Evolutionary conservation across 2,329 filamentous ascomycete genomes (phyloP), one percentile per base, ranked within the genome.

Genomic region (Arthrobotrys sinensis): DNA sequence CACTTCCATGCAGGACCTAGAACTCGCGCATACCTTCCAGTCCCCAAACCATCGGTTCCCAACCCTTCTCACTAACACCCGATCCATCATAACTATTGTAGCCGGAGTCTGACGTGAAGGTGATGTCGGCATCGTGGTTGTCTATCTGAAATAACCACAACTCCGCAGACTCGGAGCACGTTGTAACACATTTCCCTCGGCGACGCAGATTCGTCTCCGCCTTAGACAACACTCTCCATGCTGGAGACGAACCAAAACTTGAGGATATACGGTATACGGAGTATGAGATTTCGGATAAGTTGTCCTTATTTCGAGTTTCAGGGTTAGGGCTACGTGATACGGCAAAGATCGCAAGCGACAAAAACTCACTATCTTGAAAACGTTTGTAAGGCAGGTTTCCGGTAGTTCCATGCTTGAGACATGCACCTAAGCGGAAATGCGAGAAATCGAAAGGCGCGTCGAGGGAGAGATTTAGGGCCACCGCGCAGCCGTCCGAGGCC

Each of bases 281-380:
- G 40, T 79, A 79, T 45, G 75, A 57, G 16, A 79, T 73, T 67
- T 79, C 67, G 45, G 75, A 72, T 68, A 79, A 65, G 62, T 79
- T 79, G 67, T 79, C 75, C 75, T 77, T 50, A 57, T 72, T 40
- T 24, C 24, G 36, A 36, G 32, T 38, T 65, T 43, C n/a, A 34
- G 43, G 48, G 48, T 77, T 66, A 77, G 73, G 50, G 60, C 43
- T 62, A 62, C 34, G 45, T 38, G 46, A 38, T 21, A 68, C 19
- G 62, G 50, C 19, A 53, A 70, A 50, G 10, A 16, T 24, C n/a
- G 7, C 38, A 45, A 38, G 40, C 28, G 32, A 40, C 46, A 12
- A 24, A 40, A 71, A 77, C 73, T 77, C 60, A 77, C 73, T 77
- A 79, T 72, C 75, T 79, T 79, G 63, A 72, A 79, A 73, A 79